Conservation (phyloP, 2,329 filamentous ascomycete species). For the Orbilia ellipsospora region DNA sequence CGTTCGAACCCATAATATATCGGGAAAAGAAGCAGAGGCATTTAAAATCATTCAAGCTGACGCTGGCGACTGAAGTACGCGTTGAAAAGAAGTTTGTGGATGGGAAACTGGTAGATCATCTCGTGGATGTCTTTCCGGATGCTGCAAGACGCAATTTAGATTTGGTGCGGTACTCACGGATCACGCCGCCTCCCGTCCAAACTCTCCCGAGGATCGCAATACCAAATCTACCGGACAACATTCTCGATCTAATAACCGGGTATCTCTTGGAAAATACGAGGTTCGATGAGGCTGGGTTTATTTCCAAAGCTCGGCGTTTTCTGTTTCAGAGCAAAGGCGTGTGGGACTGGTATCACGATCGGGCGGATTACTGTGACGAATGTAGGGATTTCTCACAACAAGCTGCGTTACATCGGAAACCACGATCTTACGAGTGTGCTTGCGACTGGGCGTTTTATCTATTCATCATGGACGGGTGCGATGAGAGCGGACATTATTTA, state of each 20-base stretch:
- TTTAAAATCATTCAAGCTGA: background rate
- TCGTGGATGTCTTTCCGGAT: background rate
- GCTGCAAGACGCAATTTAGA: background rate
- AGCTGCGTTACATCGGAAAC: background rate
- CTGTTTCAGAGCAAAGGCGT: constrained; percentile 10
- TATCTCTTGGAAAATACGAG: constrained; percentile 1
- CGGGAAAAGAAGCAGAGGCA: background rate
- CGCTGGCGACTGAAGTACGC: constrained; percentile 12
- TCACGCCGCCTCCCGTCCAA: background rate
- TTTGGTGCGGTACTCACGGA: background rate
- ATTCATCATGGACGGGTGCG: constrained; percentile 4
- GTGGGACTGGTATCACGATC: constrained; percentile 26
- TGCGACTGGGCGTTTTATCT: constrained; percentile 17
- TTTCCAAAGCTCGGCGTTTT: constrained; percentile 6
- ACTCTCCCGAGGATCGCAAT: background rate
- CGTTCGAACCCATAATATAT: constrained; percentile 10
- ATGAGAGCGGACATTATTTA: constrained; percentile 1
- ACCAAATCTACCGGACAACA: background rate
- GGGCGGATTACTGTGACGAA: constrained; percentile 1
- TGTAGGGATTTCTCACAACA: constrained; percentile 2
- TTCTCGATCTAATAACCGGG: background rate
- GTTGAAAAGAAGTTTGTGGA: background rate
- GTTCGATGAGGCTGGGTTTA: background rate
- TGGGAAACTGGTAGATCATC: background rate
- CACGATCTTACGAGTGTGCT: background rate